Evolutionary conservation across 768 basidiomycete species (phyloP).

Genomic region (Suillus ampliporus): DNA sequence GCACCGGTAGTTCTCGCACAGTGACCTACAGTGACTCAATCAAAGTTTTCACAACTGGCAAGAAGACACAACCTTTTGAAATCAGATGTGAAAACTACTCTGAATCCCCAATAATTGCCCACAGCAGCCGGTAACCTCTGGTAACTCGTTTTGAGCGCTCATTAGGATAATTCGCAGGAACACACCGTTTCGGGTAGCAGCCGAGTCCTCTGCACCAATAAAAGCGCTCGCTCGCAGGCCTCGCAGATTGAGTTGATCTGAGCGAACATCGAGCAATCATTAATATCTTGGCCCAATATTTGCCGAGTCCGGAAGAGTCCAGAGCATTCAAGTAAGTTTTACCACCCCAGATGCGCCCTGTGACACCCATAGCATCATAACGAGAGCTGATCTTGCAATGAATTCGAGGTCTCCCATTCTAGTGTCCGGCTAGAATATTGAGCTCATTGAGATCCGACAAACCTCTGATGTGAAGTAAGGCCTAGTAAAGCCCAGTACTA

Average conservation of each 20-base stretch:
- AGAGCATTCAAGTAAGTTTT: not conserved
- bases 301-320: not conserved
- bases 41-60: too few species aligned
- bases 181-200: too few species aligned
- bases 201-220: not conserved
- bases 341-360: not conserved
- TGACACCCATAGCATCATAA: not conserved
- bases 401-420: not conserved
- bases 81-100: not conserved
- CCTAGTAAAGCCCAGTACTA: not conserved
- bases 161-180: not conserved
- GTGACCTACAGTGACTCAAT: too few species aligned
- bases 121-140: constrained; percentile 3
- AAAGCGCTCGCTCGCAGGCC: not conserved
- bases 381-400: too few species aligned
- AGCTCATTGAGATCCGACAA: not conserved
- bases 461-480: not conserved
- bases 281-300: not conserved
- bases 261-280: not conserved
- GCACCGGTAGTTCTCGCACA: too few species aligned
- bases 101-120: not conserved
- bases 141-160: not conserved
- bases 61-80: not conserved
- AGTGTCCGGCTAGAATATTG: not conserved
- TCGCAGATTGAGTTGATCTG: not conserved